Evolutionary conservation across 306 rosid species (phyloP), one percentile per base, ranked within the genome.

Genomic region (Glycine latifolia): DNA sequence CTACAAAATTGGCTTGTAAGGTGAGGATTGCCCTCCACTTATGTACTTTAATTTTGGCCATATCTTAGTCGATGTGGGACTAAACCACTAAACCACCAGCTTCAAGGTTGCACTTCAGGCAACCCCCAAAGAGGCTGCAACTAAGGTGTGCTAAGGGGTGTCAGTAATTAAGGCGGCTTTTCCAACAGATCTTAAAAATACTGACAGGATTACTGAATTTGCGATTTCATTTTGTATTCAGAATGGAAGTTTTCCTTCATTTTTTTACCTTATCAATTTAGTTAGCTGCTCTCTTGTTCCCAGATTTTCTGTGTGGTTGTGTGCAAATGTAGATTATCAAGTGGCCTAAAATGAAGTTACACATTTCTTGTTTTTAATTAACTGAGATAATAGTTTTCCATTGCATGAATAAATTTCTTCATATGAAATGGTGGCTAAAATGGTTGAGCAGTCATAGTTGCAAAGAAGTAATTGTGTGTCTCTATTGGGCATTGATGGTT

Each of bases 341-440:
- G 13, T 43, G 12, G 59, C 52, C 48, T 13, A 26, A 26, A 43
- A 15, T 0, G 26, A 48, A 33, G 62, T 70, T 79, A 43, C 72
- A 35, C 15, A 79, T 69, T 58, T 79, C 41, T 70, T 58, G 62
- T 11, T 78, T 54, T 67, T 46, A 53, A 43, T 66, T 39, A 17
- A 55, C 50, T 54, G 31, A 60, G 54, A 56, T 39, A 39, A 37
- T 47, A 12, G 54, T 75, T 69, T 76, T 11, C 15, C 15, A 59
- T 59, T 63, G 1, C 7, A 52, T 20, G 7, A 35, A 78, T 66
- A 41, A 35, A 50, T 37, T 10, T 35, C 52, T 78, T 66, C 60
- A 10, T 62, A 33, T 16, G 41, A 78, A 78, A 39, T 37, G 66
- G 66, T 66, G 43, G 48, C 54, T 20, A 67, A 68, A 53, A 79